These are phyloP conservation scores for Penicillium freii DNA, from an alignment of 2,329 filamentous ascomycete species.

Conservation along the genomic window DNA sequence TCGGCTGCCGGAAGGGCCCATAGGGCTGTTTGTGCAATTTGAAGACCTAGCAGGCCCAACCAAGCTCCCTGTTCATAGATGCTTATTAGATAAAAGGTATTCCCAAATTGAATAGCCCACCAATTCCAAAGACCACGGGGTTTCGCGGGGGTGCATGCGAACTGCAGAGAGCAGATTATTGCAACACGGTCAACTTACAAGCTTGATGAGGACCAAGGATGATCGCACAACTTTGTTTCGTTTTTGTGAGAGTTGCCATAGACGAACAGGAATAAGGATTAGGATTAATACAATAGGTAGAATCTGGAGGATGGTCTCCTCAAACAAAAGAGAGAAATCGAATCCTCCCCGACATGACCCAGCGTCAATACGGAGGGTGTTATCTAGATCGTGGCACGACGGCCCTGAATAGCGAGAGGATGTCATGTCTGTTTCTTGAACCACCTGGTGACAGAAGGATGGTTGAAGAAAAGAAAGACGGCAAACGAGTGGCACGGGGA, in stretches of 20 bases:
- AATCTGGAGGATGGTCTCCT: constrained; percentile 43
- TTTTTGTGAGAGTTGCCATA: constrained; percentile 37
- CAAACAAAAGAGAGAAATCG: constrained; percentile 49
- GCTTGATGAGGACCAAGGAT: constrained; percentile 32
- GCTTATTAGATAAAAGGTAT: constrained; percentile 7
- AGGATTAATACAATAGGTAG: constrained; percentile 39
- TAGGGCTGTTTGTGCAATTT: constrained; percentile 39
- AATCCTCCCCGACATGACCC: constrained; percentile 40
- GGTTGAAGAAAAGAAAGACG: constrained; percentile 15
- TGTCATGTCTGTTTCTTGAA: constrained; percentile 29
- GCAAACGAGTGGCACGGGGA: constrained; percentile 12
- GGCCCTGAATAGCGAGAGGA: constrained; percentile 25
- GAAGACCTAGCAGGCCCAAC: constrained; percentile 34
- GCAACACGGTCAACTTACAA: constrained; percentile 31
- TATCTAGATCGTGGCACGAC: constrained; percentile 35
- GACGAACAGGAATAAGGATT: constrained; percentile 34
- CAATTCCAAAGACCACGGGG: neutral
- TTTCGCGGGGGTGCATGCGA: neutral
- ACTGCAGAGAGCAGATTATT: neutral
- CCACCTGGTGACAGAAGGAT: constrained; percentile 15
- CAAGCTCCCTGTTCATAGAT: constrained; percentile 28
- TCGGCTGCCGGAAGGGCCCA: constrained; percentile 35
- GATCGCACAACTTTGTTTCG: constrained; percentile 37
- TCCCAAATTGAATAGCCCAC: neutral
- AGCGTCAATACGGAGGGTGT: constrained; percentile 36